Conservation (phyloP, 2,329 filamentous ascomycete genomes). For the Hypoxylon sp. region DNA sequence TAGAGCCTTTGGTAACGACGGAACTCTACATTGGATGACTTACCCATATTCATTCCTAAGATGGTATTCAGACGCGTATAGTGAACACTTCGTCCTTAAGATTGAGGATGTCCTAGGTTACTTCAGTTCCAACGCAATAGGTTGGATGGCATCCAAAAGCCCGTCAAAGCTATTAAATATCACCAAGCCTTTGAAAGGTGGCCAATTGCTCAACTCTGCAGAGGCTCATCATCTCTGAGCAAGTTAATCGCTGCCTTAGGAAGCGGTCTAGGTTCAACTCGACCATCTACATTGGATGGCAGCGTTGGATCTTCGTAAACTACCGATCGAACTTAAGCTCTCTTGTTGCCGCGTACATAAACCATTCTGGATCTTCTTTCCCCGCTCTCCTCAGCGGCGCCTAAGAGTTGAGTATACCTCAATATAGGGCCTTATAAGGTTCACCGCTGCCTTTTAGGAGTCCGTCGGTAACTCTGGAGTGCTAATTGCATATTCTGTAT, state of each 20-base stretch:
- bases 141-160: too few relatives aligned
- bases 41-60: neutral
- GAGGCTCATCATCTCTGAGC: neutral
- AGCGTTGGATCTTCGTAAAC: neutral
- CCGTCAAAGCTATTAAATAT: neutral
- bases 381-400: neutral
- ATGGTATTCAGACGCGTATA: neutral
- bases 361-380: neutral
- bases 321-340: neutral
- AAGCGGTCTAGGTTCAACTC: neutral
- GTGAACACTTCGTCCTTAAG: too few relatives aligned
- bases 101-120: too few relatives aligned
- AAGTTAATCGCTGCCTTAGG: neutral
- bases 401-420: neutral
- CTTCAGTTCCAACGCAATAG: too few relatives aligned
- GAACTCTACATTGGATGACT: neutral
- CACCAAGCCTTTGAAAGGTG: neutral
- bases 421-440: neutral
- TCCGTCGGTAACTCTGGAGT: constrained; percentile 11
- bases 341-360: neutral
- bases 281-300: neutral
- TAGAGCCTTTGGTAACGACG: neutral
- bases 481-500: neutral
- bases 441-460: constrained; percentile 14
- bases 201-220: neutral